Evolutionary conservation across 257 asterid genomes (phyloP).

Genomic region (Salvia miltiorrhiza): DNA sequence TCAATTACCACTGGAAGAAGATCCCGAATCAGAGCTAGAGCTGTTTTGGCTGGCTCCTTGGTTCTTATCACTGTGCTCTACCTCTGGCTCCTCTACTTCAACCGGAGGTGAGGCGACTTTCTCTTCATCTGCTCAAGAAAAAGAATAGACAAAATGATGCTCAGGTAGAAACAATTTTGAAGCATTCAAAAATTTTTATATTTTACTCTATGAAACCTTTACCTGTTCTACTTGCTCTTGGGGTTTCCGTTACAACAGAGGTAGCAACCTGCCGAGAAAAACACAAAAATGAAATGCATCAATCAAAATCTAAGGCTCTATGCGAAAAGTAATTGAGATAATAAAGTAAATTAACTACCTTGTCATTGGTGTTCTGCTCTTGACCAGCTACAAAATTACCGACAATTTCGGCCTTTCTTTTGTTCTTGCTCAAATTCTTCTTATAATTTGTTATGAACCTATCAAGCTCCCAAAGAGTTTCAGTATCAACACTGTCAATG

Average conservation of each 20-base stretch:
- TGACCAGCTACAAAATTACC: conserved; percentile 33
- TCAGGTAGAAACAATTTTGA: background rate
- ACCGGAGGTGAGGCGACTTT: conserved; percentile 38
- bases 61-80: conserved; percentile 34
- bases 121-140: conserved; percentile 40
- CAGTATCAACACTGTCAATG: conserved; percentile 83
- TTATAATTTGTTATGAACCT: conserved; percentile 76
- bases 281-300: background rate
- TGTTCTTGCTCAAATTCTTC: conserved; percentile 75
- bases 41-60: conserved; percentile 47
- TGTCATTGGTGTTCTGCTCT: conserved; percentile 44
- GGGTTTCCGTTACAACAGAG: conserved; percentile 42
- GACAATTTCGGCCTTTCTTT: conserved; percentile 52
- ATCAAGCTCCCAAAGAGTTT: conserved; percentile 97
- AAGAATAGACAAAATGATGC: conserved; percentile 15
- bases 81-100: conserved; percentile 42
- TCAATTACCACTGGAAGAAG: conserved; percentile 58
- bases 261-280: conserved; percentile 32
- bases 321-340: background rate
- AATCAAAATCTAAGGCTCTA: background rate
- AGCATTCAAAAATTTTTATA: background rate
- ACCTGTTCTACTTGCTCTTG: conserved; percentile 52
- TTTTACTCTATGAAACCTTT: conserved; percentile 8
- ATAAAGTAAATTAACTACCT: conserved; percentile 33
- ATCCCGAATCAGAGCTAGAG: conserved; percentile 62